Conservation (phyloP, 2,329 filamentous ascomycete species). For the Cladophialophora carrionii region DNA sequence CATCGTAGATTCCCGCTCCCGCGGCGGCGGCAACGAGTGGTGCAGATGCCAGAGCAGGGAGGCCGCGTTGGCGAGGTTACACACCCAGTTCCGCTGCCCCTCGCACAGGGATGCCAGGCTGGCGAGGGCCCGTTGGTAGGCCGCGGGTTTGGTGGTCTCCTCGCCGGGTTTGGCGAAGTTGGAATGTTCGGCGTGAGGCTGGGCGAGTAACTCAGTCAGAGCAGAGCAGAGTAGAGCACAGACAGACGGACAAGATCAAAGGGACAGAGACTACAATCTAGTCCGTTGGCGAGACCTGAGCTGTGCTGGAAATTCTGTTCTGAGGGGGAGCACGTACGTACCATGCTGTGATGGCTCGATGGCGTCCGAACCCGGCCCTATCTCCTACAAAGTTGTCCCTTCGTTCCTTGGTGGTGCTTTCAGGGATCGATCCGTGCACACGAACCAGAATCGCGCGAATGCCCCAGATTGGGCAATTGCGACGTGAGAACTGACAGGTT, state of each 20-base stretch:
- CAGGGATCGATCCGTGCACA: no score
- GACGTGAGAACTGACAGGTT: no score
- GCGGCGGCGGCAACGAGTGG: slow-evolving; percentile 52
- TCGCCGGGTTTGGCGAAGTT: slow-evolving; percentile 44
- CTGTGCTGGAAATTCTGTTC: no score
- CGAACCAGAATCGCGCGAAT: no score
- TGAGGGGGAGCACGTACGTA: no score
- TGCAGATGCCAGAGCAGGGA: slow-evolving; percentile 56
- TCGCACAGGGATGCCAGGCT: slow-evolving; percentile 47
- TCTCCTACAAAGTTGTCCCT: no score
- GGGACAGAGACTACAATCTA: neutral
- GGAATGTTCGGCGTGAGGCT: slow-evolving; percentile 56
- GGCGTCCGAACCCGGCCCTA: no score
- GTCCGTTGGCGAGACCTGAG: no score
- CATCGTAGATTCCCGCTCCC: slow-evolving; percentile 55
- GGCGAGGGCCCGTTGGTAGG: slow-evolving; percentile 49
- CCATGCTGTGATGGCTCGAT: no score
- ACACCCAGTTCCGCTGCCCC: slow-evolving; percentile 54
- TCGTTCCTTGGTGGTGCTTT: no score
- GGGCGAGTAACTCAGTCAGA: neutral
- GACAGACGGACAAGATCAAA: neutral
- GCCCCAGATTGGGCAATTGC: no score
- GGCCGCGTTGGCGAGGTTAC: slow-evolving; percentile 52
- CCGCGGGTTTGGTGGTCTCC: slow-evolving; percentile 47
- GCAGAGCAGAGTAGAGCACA: no score